Evolutionary conservation across 2,329 filamentous ascomycete species (phyloP), one percentile per base, ranked within the genome.

Genomic region (Rhynchosporium graminicola): DNA sequence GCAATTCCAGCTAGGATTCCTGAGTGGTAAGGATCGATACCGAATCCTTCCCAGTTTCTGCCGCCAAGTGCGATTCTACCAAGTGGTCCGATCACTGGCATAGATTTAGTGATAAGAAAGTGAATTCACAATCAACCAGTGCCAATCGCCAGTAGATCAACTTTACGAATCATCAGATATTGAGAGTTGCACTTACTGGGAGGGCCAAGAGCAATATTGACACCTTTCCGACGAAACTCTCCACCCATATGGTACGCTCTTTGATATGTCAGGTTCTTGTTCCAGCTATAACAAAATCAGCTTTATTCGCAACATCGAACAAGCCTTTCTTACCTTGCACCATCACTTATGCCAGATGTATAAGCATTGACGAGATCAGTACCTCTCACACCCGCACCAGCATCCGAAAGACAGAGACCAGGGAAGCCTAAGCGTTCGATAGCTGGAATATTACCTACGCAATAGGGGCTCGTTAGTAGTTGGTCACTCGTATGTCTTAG

Each of bases 141-240:
- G 20, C 20, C 20, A 20, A 20, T 20, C 20, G 20, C 20, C 20
- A 20, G 20, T 20, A 20, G 20, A 20, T 20, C 20, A 20, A 20
- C 20, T 20, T 20, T 20, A 20, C 20, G 20, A 20, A 20, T 20
- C 20, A 20, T 20, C 20, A 20, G 20, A 20, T 20, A 20, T 20
- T 20, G 20, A 20, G 20, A 20, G 20, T 20, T 20, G 20, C 20
- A 46, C 56, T 48, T 42, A 54, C 50, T 50, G 13, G 57, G 57
- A 12, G 68, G 69, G 20, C 89, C 90, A 4, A 93, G 80, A 71
- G 87, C 85, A 15, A 92, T 81, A 71, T 93, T 87, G 40, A 90
- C 80, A 61, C 90, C 90, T 75, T 93, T 93, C 58, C 78, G 86
- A 61, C 80, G 81, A 71, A 90, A 88, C 73, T 94, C 90, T 42